Base-by-base conservation (phyloP, 768 basidiomycete genomes). In the Xanthoconium stramineum region DNA sequence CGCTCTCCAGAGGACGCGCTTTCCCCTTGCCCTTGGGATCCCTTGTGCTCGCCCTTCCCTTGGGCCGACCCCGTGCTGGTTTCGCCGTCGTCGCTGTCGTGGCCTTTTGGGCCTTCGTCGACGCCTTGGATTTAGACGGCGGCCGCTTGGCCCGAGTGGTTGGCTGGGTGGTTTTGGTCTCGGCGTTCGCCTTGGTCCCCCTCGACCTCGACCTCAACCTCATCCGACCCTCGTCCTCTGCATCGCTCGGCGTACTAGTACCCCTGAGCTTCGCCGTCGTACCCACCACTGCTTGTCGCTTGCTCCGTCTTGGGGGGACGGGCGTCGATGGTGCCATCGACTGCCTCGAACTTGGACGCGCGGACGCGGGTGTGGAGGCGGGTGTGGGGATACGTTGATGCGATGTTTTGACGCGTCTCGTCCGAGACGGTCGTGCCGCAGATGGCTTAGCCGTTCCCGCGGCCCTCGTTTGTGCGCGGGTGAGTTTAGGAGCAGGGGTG, bases 11-110 rank as follows among this genome's bases (percentile, higher is more conserved):
- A 6, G 61, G 61, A 24, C 56, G 62, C 35, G 58, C 43, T 47
- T 70, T 70, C 6, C 63, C 62, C 50, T 70, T 72, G 14, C 66
- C 60, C 32, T 72, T 70, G 39, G 57, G 20, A n/a, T 47, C 45
- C 39, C 54, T 70, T 24, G 20, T 13, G 24, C 37, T 54, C 15
- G 57, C 4, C 32, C 55, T 66, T 4, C 59, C 60, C 44, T 46
- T 64, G n/a, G 61, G 66, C 29, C 66, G 61, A 40, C 68, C 61
- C 6, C 69, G 62, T 3, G 56, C 36, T 6, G 52, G 52, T 44
- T 61, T 67, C 7, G 45, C 28, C 12, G 59, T 15, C 5, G 47
- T 43, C 7, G 51, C 29, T 0, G 47, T 44, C 5, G 46, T 44
- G 2, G 52, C 38, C 24, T 50, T 68, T 29, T 9, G 61, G 7